Base-by-base conservation (phyloP, 2,329 filamentous ascomycete species). In the Colletotrichum endophyticum region DNA sequence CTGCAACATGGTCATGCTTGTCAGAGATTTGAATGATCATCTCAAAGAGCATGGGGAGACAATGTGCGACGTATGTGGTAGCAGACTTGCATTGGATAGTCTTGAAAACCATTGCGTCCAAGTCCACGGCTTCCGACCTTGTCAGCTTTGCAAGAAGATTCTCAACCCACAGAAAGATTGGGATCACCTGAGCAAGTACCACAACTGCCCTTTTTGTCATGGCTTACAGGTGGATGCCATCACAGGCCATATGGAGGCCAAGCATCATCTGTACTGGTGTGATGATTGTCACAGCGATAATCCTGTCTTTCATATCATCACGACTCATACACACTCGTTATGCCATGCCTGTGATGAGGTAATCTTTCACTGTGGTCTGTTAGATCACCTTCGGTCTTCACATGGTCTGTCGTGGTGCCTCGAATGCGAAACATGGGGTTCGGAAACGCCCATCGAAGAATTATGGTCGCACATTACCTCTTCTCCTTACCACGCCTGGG, bases 91-190 rank as follows among this genome's bases (percentile, higher is more conserved):
- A 22, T 2, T 49, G n/a, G 44, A 22, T 13, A 49, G 44, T 49
- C 11, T 49, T 49, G 44, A 49, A 0, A 44, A n/a, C 39, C 39
- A 44, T 44, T 44, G 39, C 44, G 0, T 0, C 44, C 44, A 49
- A n/a, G 44, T 49, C 11, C 44, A 22, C 44, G 44, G 44, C 0
- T 49, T 5, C 4, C n/a, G n/a, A 49, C n/a, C 44, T 49, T 22
- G n/a, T 22, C 44, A 49, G 44, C 44, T 22, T 22, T 49, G 39
- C 19, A 11, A 6, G 39, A n/a, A 44, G 39, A 44, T 44, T 5
- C 19, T 44, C 39, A 44, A 0, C 19, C 39, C 39, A 44, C 39
- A 4, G 0, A 44, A n/a, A 0, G 19, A n/a, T n/a, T 19, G 0
- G 19, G 39, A 44, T 11, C 39, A 44, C 39, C 5, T 44, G 39